Evolutionary conservation across 768 basidiomycete species (phyloP).

Genomic region (Ramaria rubella): DNA sequence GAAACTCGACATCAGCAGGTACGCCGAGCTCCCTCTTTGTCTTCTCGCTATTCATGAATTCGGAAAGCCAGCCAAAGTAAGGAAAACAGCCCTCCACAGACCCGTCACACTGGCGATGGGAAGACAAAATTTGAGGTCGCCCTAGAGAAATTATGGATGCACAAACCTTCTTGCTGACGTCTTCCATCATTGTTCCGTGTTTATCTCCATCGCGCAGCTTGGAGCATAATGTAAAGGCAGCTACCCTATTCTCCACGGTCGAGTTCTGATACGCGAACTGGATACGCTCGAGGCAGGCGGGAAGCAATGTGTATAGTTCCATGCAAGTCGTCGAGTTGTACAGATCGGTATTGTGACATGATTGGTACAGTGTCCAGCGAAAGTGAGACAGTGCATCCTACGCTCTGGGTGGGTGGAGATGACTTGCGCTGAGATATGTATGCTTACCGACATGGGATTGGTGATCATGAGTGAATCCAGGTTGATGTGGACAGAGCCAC

Average conservation of each 20-base stretch:
- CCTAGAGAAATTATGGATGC: neutral
- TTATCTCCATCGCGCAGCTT: conserved; percentile 13
- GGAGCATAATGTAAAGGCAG: conserved; percentile 10
- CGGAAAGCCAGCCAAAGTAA: conserved; percentile 18
- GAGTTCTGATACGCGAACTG: conserved; percentile 1
- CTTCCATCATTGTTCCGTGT: conserved; percentile 10
- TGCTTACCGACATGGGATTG: conserved; percentile 21
- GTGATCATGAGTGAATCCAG: conserved; percentile 29
- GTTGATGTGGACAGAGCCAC: conserved; percentile 23
- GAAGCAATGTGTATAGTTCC: conserved; percentile 19
- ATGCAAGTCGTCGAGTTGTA: conserved; percentile 27
- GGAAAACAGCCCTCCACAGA: conserved; percentile 15
- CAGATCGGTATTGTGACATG: conserved; percentile 23
- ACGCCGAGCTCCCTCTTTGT: conserved; percentile 10
- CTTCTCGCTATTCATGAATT: conserved; percentile 2
- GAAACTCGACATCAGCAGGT: conserved; percentile 1
- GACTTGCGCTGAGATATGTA: neutral
- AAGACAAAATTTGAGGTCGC: neutral
- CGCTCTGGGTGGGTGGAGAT: neutral
- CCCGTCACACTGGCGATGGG: neutral
- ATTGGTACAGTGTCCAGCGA: conserved; percentile 25
- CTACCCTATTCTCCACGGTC: conserved; percentile 5
- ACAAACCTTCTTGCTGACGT: conserved; percentile 5
- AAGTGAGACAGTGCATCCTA: conserved; percentile 26
- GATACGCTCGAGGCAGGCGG: conserved; percentile 19